Conservation (phyloP, 345 rosid genomes). For the Camelina neglecta region DNA sequence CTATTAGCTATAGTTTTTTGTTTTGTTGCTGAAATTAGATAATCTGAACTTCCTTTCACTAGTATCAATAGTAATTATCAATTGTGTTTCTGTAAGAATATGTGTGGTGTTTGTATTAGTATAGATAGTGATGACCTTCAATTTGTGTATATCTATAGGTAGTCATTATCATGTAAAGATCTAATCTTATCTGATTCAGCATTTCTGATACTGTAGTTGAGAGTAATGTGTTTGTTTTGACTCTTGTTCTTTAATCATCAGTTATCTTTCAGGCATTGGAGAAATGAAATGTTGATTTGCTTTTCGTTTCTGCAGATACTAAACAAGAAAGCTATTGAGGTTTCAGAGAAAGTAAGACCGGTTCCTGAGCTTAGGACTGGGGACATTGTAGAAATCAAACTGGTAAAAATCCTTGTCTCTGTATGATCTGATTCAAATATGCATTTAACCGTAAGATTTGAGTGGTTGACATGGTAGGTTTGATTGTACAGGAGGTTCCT, state of each 20-base stretch:
- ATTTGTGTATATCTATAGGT: no score
- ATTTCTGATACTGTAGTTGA: background rate
- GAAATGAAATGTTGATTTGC: conserved; percentile 2
- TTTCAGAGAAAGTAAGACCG: conserved; percentile 65
- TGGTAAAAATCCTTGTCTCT: conserved; percentile 52
- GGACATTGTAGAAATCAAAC: conserved; percentile 77
- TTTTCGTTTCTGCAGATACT: conserved; percentile 58
- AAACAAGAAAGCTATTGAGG: conserved; percentile 83
- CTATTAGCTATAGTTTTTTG: no score
- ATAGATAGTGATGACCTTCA: no score
- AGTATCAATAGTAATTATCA: no score
- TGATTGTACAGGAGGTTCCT: conserved; percentile 71
- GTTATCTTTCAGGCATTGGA: background rate
- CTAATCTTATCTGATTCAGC: no score
- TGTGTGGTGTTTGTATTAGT: no score
- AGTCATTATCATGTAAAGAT: no score
- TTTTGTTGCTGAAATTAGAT: no score
- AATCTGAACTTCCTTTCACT: no score
- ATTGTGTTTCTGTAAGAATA: no score
- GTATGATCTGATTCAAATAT: conserved; percentile 8
- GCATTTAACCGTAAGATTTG: background rate
- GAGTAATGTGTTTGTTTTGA: conserved; percentile 4
- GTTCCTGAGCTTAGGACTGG: conserved; percentile 85
- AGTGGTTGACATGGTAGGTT: conserved; percentile 30
- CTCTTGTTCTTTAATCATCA: background rate